Evolutionary conservation across 306 rosid genomes (phyloP), one percentile per base, ranked within the genome.

Genomic region (Vigna hirtella): DNA sequence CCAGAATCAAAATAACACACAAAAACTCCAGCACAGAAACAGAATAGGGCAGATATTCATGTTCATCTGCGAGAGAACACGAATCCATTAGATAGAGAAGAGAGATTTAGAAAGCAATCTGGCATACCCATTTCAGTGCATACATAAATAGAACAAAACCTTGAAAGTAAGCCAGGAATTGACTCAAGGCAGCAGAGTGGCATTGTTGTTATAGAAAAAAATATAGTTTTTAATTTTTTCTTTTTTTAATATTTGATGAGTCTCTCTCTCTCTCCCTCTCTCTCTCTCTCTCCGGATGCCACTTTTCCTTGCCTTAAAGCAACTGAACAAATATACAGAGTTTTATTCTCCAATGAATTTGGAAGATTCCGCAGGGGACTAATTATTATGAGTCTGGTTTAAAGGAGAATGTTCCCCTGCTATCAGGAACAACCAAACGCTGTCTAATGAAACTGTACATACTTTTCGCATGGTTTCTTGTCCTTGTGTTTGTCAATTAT

Each of bases 301-400:
- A 59, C 74, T 57, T 48, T 69, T 77, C 72, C 55, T 72, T 66
- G 30, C 36, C 80, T 34, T 73, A 83, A 81, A 84, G 84, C 69
- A 79, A 83, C 80, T 76, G 87, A 83, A 73, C 65, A 70, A 81
- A 80, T 66, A 67, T 74, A 66, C 81, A 82, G 88, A 71, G 83
- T 84, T 82, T 77, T 83, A 83, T 91, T 86, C 91, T 93, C 99
- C 99, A 87, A 86, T 75, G 88, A 88, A 79, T 79, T 86, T 58
- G 91, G 92, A 88, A 88, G 95, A 85, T 90, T 83, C 87, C 83
- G 51, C 34, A 69, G 70, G 70, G 86, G 89, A 78, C 79, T 80
- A 81, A 67, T 85, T 51, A 82, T 75, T 61, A 76, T 77, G 73
- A 68, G 80, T 72, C 56, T 38, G 77, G 69, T 82, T 84, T 73